Evolutionary conservation across 1,284 basidiomycete genomes (phyloP).

Genomic region (Amylostereum chailletii): DNA sequence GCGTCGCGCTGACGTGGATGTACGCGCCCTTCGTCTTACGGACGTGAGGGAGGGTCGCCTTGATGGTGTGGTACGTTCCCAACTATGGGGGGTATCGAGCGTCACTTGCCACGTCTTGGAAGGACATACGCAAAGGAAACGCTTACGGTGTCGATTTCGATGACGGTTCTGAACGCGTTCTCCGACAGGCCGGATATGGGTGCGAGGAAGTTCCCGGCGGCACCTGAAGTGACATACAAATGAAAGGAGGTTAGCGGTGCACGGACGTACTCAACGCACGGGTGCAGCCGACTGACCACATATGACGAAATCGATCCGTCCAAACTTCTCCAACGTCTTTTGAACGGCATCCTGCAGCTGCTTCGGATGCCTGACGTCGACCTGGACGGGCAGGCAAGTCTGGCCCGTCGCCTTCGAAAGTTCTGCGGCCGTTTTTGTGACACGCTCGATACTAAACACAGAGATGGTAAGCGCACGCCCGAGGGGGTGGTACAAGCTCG

Average conservation of each 20-base stretch:
- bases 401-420: conserved; percentile 65
- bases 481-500: background rate
- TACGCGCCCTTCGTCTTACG: conserved; percentile 74
- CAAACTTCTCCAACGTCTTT: conserved; percentile 70
- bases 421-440: conserved; percentile 64
- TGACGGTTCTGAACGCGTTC: conserved; percentile 87
- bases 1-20: conserved; percentile 85
- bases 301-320: conserved; percentile 91
- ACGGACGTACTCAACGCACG: background rate
- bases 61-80: conserved; percentile 92
- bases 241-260: background rate
- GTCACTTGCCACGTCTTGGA: no score
- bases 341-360: conserved; percentile 72
- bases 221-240: conserved; percentile 39
- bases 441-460: conserved; percentile 58
- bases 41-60: conserved; percentile 76
- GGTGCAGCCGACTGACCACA: conserved; percentile 49
- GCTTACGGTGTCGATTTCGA: conserved; percentile 86
- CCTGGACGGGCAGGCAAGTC: conserved; percentile 67
- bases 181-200: conserved; percentile 77
- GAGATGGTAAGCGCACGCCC: conserved; percentile 1
- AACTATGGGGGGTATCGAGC: conserved; percentile 34
- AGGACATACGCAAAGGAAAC: background rate
- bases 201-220: conserved; percentile 85
- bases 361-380: conserved; percentile 78